These are phyloP conservation scores for Apiotrichum domesticum DNA, from an alignment of 1,284 basidiomycete species.

Conservation along the genomic window DNA sequence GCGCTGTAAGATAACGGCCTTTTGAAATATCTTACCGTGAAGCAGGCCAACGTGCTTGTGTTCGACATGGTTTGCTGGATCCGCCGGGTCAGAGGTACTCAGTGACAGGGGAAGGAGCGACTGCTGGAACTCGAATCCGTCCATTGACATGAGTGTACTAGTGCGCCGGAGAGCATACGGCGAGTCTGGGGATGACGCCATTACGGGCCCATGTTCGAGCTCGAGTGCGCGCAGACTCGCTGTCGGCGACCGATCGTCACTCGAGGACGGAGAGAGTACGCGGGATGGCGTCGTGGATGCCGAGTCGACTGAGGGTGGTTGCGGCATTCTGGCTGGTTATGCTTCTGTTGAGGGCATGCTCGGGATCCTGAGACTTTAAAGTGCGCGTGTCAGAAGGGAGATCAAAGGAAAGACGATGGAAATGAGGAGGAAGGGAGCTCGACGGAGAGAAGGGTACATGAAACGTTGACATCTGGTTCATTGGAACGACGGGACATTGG, in stretches of 20 bases:
- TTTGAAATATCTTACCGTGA: slow-evolving; percentile 68
- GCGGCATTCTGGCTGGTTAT: too few species aligned
- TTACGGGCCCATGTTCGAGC: slow-evolving; percentile 47
- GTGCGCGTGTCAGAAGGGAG: too few species aligned
- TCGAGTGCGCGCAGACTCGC: slow-evolving; percentile 72
- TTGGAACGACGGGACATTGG: too few species aligned
- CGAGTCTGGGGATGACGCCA: not conserved
- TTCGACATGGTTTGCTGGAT: slow-evolving; percentile 49
- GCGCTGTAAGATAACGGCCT: too few species aligned
- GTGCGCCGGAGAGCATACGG: slow-evolving; percentile 6
- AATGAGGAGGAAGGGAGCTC: too few species aligned
- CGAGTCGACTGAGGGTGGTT: not conserved
- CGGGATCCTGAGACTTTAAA: too few species aligned
- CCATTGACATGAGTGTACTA: slow-evolving; percentile 56
- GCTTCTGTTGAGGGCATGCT: too few species aligned
- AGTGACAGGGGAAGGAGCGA: slow-evolving; percentile 69
- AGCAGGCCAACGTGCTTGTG: slow-evolving; percentile 71
- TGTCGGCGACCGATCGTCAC: slow-evolving; percentile 51
- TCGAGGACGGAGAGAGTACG: slow-evolving; percentile 37
- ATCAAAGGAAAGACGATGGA: too few species aligned
- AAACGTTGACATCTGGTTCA: too few species aligned
- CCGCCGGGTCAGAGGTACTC: slow-evolving; percentile 54
- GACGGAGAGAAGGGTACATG: too few species aligned
- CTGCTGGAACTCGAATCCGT: slow-evolving; percentile 67
- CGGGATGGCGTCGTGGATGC: slow-evolving; percentile 8